These are phyloP conservation scores for Apostasia shenzhenica DNA, from an alignment of 106 monocot species.

Conservation along the genomic window DNA sequence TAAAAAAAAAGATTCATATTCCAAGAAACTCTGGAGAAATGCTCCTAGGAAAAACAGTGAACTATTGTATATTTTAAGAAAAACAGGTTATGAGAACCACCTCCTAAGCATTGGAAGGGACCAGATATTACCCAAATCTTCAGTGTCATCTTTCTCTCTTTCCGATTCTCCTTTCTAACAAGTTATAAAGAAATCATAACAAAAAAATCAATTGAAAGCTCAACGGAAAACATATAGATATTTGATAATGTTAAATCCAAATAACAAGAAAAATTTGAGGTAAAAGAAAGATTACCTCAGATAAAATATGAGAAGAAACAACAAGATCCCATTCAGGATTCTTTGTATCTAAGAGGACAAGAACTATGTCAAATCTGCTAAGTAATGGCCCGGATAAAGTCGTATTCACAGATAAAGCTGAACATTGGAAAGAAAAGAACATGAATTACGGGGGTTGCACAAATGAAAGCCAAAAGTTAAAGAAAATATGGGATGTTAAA, in stretches of 20 bases:
- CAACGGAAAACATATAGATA: no score
- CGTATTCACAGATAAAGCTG: slow-evolving; percentile 94
- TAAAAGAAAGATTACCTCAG: slow-evolving; percentile 41
- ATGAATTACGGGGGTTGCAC: neutral
- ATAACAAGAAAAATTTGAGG: neutral
- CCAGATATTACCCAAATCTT: slow-evolving; percentile 49
- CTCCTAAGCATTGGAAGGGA: slow-evolving; percentile 70
- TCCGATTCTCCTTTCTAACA: slow-evolving; percentile 43
- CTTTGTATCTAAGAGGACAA: slow-evolving; percentile 92
- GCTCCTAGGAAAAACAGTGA: no score
- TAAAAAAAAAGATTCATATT: no score
- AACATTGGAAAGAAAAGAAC: slow-evolving; percentile 6
- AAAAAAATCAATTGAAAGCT: no score
- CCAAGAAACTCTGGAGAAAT: no score
- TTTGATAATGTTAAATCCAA: no score
- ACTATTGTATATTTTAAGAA: no score
- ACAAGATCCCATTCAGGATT: slow-evolving; percentile 89
- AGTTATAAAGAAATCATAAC: slow-evolving; percentile 1
- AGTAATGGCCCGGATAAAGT: slow-evolving; percentile 84
- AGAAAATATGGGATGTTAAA: no score
- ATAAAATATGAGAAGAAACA: slow-evolving; percentile 93
- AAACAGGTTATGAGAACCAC: slow-evolving; percentile 13
- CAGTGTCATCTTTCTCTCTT: slow-evolving; percentile 22
- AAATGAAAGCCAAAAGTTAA: neutral
- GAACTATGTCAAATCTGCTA: slow-evolving; percentile 98